phyloP scores from a whole-genome alignment of 2,329 filamentous ascomycete species.

The Claviceps capensis region DNA sequence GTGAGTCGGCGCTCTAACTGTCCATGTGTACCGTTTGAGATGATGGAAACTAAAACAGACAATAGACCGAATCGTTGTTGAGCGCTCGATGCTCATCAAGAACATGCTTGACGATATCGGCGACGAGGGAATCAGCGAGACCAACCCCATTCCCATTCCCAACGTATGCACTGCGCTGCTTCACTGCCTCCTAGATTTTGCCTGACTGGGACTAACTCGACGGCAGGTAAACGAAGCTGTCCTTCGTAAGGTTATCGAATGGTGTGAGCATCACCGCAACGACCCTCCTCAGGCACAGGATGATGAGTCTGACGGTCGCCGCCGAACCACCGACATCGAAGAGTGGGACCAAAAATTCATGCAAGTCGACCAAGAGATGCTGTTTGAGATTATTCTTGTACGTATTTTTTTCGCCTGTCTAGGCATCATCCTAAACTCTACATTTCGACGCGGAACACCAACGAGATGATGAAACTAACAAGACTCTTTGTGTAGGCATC shows the following conservation, averaged over 20 bases:
- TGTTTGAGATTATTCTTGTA: constrained; percentile 97
- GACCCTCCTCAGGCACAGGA: constrained; percentile 74
- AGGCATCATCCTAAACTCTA: neutral
- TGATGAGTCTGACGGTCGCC: constrained; percentile 84
- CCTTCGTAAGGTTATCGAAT: constrained; percentile 91
- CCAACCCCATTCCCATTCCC: constrained; percentile 72
- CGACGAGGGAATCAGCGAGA: constrained; percentile 36
- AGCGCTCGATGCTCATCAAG: constrained; percentile 92
- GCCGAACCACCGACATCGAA: constrained; percentile 98
- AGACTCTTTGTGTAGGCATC: constrained; percentile 49
- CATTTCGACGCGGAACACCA: neutral
- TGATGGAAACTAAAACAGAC: constrained; percentile 1
- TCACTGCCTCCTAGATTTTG: neutral
- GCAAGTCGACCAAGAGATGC: constrained; percentile 99
- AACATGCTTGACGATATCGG: constrained; percentile 95
- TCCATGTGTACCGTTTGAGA: neutral
- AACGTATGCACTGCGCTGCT: constrained; percentile 42
- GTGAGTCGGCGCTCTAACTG: constrained; percentile 20
- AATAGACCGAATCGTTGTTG: constrained; percentile 67
- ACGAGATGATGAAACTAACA: neutral
- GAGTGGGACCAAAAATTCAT: constrained; percentile 99
- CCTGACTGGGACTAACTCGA: neutral
- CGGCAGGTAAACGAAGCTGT: constrained; percentile 81
- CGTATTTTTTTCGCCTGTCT: constrained; percentile 18
- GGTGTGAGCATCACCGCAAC: constrained; percentile 89